phyloP scores from a whole-genome alignment of 1,284 basidiomycete genomes.

The Fomitopsis betulina region DNA sequence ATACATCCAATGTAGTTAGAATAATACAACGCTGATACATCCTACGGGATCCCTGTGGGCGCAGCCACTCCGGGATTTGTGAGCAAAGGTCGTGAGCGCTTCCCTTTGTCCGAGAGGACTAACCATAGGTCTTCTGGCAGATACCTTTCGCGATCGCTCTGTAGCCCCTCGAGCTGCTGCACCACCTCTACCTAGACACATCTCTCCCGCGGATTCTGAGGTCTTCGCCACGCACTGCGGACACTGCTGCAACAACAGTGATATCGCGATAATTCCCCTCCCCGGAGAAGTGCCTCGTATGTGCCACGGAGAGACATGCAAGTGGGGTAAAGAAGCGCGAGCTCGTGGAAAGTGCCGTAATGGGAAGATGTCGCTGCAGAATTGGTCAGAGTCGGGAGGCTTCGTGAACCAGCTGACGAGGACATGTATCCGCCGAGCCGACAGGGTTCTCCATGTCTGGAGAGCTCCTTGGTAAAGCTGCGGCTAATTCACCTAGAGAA shows the following conservation, averaged over 20 bases:
- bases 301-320: constrained; percentile 22
- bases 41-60: too few relatives aligned
- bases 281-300: constrained; percentile 29
- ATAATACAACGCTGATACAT: too few relatives aligned
- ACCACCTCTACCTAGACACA: constrained; percentile 52
- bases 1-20: too few relatives aligned
- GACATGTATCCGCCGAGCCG: constrained; percentile 32
- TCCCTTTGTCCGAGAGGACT: neutral
- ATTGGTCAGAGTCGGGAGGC: constrained; percentile 17
- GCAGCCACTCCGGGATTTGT: too few relatives aligned
- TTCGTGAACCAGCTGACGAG: constrained; percentile 28
- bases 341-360: constrained; percentile 34
- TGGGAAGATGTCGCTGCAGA: constrained; percentile 38
- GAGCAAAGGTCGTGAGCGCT: neutral
- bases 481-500: neutral
- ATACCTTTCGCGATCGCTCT: constrained; percentile 27
- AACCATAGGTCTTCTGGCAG: constrained; percentile 15
- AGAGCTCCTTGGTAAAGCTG: constrained; percentile 31
- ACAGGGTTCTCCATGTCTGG: constrained; percentile 36
- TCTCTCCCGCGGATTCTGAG: constrained; percentile 48
- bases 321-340: constrained; percentile 35
- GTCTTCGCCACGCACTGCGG: constrained; percentile 40
- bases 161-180: constrained; percentile 38
- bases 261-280: constrained; percentile 18
- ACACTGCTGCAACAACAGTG: constrained; percentile 30